Base-by-base conservation (phyloP, 305 asterid genomes). In the Fraxinus velutina region DNA sequence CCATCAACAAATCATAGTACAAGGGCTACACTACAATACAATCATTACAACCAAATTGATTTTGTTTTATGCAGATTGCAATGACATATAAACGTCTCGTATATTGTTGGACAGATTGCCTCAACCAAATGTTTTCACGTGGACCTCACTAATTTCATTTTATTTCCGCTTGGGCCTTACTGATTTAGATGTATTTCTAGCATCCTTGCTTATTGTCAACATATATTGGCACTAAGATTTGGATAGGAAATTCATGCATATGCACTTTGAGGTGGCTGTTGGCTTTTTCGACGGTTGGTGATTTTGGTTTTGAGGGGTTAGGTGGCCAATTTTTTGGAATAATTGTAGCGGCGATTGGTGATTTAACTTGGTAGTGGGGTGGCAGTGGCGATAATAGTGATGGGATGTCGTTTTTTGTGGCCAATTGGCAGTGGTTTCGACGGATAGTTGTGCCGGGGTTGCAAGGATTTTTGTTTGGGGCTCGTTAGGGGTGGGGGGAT, bases 121-220 rank as follows among this genome's bases (percentile, higher is more conserved):
- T 37, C 44, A 37, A 37, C 29, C 29, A 27, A 27, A 27, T 27
- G 10, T 37, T 37, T 37, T 37, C 44, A 1, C 12, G 2, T 30
- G 4, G 33, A 30, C 33, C 33, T 30, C 33, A 30, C 33, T 30
- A 30, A 39, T 9, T 39, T 7, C 50, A 39, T 39, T 9, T 7
- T 39, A 8, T 39, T 39, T 6, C 1, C 3, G 3, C 78, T 13
- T 79, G 47, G 5, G 4, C 36, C 36, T 4, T 4, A 33, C 89
- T n/a, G 90, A 88, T 85, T 36, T 86, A 62, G 88, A 86, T 88
- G 90, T 77, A 76, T 88, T 50, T 86, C 89, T 2, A 78, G 88
- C 80, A 84, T 84, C 75, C 86, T 88, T 55, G 84, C 86, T 0
- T 79, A 84, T 34, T 88, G 86, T 80, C 89, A 81, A 39, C 83